Base-by-base conservation (phyloP, 192 early-diverging fungal genomes). In the Coemansia sp. region DNA sequence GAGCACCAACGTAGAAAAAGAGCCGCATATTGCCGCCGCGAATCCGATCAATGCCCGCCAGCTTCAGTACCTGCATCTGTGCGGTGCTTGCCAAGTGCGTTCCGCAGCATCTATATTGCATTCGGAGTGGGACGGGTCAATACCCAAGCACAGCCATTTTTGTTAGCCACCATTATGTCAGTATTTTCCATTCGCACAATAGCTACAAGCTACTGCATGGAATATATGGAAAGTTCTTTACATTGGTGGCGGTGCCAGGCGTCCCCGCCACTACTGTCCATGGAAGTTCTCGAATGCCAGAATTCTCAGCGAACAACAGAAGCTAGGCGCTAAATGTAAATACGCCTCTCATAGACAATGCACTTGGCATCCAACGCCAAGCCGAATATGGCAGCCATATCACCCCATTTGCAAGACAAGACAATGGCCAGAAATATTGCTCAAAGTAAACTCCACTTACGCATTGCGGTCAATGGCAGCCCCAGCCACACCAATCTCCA, bases 1-100 rank as follows among this genome's bases (percentile, higher is more conserved):
- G 84, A 29, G 85, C 79, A 21, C 92, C 92, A 21, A 87, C 83
- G 2, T 87, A 81, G 77, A 93, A 93, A 80, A 84, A 91, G 31
- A 93, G 51, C 5, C 90, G 85, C 25, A 72, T 79, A 72, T 91
- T 89, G 29, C 78, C 84, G 34, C 90, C 88, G 5, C 90, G 84
- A 32, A 92, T 80, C 42, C 85, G 87, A 64, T 88, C 88, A 0
- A 86, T 86, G 46, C 86, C 86, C 5, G 88, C 75, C 14, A 93
- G 73, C 63, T 90, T 90, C 60, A 91, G 63, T 32, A 72, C 73
- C 63, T 92, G 90, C 31, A 93, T 78, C 44, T 91, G 84, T n/a
- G 85, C 82, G 15, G 88, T 81, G 10, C 65, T 77, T 3, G 66
- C 64, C 45, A 90, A 84, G 55, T 92, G 90, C 6, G 92, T 93